Base-by-base conservation (phyloP, 208 protist genomes). In the Acanthamoeba castellanii region DNA sequence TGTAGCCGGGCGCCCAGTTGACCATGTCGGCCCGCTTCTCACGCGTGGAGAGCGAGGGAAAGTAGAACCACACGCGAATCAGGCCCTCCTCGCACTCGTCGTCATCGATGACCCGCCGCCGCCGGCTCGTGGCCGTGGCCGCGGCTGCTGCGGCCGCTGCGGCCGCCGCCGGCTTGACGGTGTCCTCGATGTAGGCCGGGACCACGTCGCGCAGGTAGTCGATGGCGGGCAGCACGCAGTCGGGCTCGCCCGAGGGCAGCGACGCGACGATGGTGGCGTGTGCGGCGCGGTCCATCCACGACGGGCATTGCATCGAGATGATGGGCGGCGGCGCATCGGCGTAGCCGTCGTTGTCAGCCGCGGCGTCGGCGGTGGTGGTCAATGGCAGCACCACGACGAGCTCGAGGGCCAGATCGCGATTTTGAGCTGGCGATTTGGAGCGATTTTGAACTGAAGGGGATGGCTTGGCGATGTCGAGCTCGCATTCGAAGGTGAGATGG, bases 1-100 rank as follows among this genome's bases (percentile, higher is more conserved):
- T 72, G 64, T 72, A 72, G 64, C 64, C 64, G n/a, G 64, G 64
- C 22, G 64, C 64, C 64, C 64, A 72, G 64, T 72, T 72, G 64
- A 72, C 64, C 13, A 72, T 6, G 64, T 72, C 64, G 22, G 64
- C 64, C 14, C 64, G 64, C 64, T 72, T 72, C 64, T 72, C 64
- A 13, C 64, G 22, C n/a, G 64, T 72, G n/a, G 64, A 72, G 64
- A 72, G 64, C 64, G 64, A 72, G 9, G 64, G 64, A 27, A 72
- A 72, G 64, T 72, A 72, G 64, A 72, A 72, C 64, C 64, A 72
- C 64, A 72, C 64, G n/a, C 64, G 64, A 2, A 72, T 72, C 6
- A 72, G 64, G 13, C 64, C 64, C 64, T 72, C 64, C 64, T 72
- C 64, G 13, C 30, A 11, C 30, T 72, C 64, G 14, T 72, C 64